phyloP scores from a whole-genome alignment of 257 asterid species.

The Solanum arcanum region DNA sequence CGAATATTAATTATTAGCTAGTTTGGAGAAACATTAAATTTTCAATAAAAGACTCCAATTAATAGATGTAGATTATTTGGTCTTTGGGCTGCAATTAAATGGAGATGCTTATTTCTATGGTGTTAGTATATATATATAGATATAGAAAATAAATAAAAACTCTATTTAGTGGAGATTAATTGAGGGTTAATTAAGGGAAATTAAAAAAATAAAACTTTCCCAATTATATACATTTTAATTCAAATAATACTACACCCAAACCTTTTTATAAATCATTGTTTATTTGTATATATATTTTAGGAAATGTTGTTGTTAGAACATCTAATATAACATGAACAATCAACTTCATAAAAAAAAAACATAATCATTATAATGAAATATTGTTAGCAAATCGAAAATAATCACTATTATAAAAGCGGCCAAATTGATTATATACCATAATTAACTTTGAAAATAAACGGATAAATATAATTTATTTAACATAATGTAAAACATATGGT shows the following conservation, averaged over 20 bases:
- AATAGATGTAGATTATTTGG: not conserved
- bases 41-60: not conserved
- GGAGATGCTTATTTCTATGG: not conserved
- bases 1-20: not conserved
- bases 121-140: not conserved
- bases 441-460: not conserved
- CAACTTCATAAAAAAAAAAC: not conserved
- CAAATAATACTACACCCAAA: not conserved
- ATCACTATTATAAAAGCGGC: not conserved
- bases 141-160: not conserved
- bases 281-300: not conserved
- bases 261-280: not conserved
- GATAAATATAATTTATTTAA: not conserved
- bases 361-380: not conserved
- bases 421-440: not conserved
- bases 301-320: not conserved
- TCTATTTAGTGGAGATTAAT: not conserved
- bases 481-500: not conserved
- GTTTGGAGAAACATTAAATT: not conserved
- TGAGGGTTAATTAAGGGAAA: not conserved
- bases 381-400: not conserved
- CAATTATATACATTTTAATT: not conserved
- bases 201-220: too few relatives aligned
- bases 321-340: not conserved
- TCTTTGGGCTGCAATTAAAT: not conserved